Base-by-base conservation (phyloP, 1,284 basidiomycete species). In the Porphyrellus sp. region DNA sequence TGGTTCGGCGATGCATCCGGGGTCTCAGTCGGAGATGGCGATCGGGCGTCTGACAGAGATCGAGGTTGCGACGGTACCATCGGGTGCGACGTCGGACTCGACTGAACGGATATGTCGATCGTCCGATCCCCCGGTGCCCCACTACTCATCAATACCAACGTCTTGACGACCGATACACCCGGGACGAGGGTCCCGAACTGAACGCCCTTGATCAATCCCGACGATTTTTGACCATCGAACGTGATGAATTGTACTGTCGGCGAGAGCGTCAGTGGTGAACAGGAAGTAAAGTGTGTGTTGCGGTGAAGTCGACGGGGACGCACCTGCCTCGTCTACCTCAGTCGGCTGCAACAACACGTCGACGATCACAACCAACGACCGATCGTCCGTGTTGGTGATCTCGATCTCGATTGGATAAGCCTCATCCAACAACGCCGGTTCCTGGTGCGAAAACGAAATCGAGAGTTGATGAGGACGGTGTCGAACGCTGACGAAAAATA, bases 341-440 rank as follows among this genome's bases (percentile, higher is more conserved):
- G 82, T 80, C 4, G 91, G 90, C 54, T 93, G 90, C 31, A 95
- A 68, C 44, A 93, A 74, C 2, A 89, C 79, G 54, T 91, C 87
- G 8, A 92, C 72, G 4, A 77, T 68, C n/a, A 91, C 70, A 7
- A 86, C 79, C 20, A 95, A 69, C 20, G 81, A 76, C 18, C 81
- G 74, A 25, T 80, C 78, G 64, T 94, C 91, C 4, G 72, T 63
- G 63, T 91, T 93, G 7, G 72, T 78, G 13, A 93, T 75, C 35
- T 80, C 74, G 34, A 95, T 73, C 16, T 67, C 65, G 55, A 95
- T 82, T 0, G 86, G 83, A 61, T 87, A 87, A 34, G 80, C 75
- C 66, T 95, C 93, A 53, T 86, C 83, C 23, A 93, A 69, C 67
- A 86, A 91, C 0, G 90, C 90, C 0, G 86, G 84, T 0, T 77